Evolutionary conservation across 805 yeast genomes (phyloP), one percentile per base, ranked within the genome.

Genomic region (Metschnikowia lochheadii): DNA sequence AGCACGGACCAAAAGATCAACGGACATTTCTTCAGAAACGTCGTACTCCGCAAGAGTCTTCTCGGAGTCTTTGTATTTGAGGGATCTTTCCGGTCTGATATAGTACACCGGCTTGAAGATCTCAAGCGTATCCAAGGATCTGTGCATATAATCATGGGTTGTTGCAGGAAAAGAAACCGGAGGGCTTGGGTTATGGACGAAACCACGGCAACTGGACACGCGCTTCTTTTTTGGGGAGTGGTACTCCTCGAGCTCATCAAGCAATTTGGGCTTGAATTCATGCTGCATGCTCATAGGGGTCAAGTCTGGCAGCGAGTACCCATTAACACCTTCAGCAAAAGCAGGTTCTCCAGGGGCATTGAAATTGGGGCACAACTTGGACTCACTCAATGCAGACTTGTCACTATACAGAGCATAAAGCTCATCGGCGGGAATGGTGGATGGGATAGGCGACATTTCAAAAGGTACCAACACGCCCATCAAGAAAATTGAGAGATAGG

Each of bases 1-100:
- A 5, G 58, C 56, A 18, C 47, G 51, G 6, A 52, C 44, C 23
- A 52, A 47, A 50, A 53, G 49, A 18, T 44, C 49, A 8, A 53
- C 48, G 3, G 50, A 40, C 3, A 49, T 46, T 23, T 40, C 51
- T 6, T 51, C 51, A 2, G 44, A 15, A 3, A 31, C 46, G 23
- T 46, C 50, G 18, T 34, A 37, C 36, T 36, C 41, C 2, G 46
- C 17, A 31, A 44, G 46, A 14, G 46, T 44, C 26, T 44, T 44
- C 26, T 44, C 46, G 14, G 46, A 44, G 37, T 44, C 46, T 14
- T 44, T 44, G 21, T 44, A 35, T 17, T 35, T 34, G 17, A 44
- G 47, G 15, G 34, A 3, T 13, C 21, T 21, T 2, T 34, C 31
- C 15, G 17, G 38, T 13, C 6, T 17, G 26, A 17, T 21, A 29